Base-by-base conservation (phyloP, 2,329 filamentous ascomycete species). In the Fusarium sp. region DNA sequence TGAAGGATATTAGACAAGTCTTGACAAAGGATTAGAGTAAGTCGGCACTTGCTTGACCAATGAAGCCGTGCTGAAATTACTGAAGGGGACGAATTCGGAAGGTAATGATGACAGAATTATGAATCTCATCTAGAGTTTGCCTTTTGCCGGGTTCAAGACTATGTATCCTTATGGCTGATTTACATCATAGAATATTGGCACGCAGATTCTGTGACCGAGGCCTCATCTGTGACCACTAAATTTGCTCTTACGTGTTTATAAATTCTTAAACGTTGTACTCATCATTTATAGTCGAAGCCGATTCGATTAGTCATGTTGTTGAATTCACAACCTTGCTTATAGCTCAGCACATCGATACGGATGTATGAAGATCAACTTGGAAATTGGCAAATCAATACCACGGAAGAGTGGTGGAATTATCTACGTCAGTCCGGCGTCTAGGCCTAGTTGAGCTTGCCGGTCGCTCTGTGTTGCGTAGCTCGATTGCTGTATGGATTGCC, bases 1-100 rank as follows among this genome's bases (percentile, higher is more conserved):
- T 91, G 67, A 80, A 81, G 62, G 80, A 84, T 8, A 61, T 78
- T 2, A 66, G 76, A 28, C 55, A 51, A 38, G 39, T 15, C 10
- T 41, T 73, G 9, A 20, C n/a, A 6, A 41, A 45, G 15, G 50
- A 47, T 18, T 14, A 36, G 26, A 54, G 52, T 22, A 36, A 32
- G 57, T 36, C 32, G 15, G 44, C 12, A 5, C 12, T 15, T 11
- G 26, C 20, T 50, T 38, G 22, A 26, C 12, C 24, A 54, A 39
- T 13, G 20, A 28, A 39, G 34, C 24, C 14, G 5, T 7, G 24
- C 32, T 54, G 14, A 10, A 39, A n/a, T 15, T n/a, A 13, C 9
- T 17, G 6, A 6, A 18, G 15, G 24, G 20, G 22, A 30, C 26
- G 18, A 18, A 18, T 22, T 20, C 18, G 30, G 26, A 17, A 42